Percentiles rank a stretch among this genome's conserved stretches.
These are phyloP conservation scores for Aspergillus novofumigatus DNA, from an alignment of 2,329 filamentous ascomycete genomes.

Conservation along the genomic window DNA sequence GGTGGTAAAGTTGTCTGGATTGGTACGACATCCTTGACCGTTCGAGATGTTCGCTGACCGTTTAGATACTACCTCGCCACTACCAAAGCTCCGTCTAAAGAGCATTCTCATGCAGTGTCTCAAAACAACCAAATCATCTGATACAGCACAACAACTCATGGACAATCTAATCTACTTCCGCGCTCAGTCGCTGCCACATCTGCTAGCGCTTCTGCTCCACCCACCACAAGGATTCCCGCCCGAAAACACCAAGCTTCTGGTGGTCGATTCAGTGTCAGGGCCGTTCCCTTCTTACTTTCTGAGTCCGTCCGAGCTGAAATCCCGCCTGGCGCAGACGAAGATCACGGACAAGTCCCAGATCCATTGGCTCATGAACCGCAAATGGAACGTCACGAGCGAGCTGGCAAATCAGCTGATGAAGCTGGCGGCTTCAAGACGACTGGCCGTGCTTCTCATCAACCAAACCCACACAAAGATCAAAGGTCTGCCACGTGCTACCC, in stretches of 20 bases:
- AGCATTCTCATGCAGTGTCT: slow-evolving; percentile 37
- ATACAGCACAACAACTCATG: slow-evolving; percentile 25
- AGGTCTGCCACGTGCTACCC: slow-evolving; percentile 58
- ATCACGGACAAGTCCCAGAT: slow-evolving; percentile 39
- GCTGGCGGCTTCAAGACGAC: slow-evolving; percentile 66
- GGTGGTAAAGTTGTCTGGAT: slow-evolving; percentile 73
- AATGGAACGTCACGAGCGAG: slow-evolving; percentile 62
- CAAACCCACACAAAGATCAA: slow-evolving; percentile 82
- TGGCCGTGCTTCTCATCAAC: slow-evolving; percentile 71
- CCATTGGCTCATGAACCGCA: slow-evolving; percentile 32
- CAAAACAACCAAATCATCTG: slow-evolving; percentile 6
- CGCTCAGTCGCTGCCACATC: slow-evolving; percentile 56
- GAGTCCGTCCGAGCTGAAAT: slow-evolving; percentile 44
- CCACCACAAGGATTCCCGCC: slow-evolving; percentile 63
- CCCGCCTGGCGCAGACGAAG: slow-evolving; percentile 23
- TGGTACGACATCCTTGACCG: slow-evolving; percentile 52
- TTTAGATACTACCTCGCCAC: slow-evolving; percentile 47
- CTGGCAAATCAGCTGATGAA: slow-evolving; percentile 61
- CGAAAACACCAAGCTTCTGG: slow-evolving; percentile 59
- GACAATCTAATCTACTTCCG: slow-evolving; percentile 63
- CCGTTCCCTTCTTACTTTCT: slow-evolving; percentile 75
- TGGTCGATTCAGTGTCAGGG: slow-evolving; percentile 74
- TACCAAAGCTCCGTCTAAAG: slow-evolving; percentile 47
- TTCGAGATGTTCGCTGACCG: slow-evolving; percentile 5
- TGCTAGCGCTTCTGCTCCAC: slow-evolving; percentile 68